Conservation (phyloP, 495 filamentous ascomycete species). For the Penicillium daleae region DNA sequence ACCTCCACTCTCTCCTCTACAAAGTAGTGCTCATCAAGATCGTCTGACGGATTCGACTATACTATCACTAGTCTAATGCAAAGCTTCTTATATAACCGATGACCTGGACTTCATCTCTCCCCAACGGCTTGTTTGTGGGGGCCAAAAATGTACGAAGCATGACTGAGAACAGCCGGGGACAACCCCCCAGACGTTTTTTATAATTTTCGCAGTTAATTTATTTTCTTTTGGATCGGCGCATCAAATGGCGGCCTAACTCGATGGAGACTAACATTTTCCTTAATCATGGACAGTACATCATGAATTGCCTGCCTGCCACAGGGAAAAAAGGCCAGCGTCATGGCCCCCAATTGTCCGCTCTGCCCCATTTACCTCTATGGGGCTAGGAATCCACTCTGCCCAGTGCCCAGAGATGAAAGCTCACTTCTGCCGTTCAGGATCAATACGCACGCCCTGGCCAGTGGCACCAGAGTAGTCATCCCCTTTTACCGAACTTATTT, state of each 20-base stretch:
- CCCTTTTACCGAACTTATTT: constrained; percentile 17
- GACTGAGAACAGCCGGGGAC: constrained; percentile 13
- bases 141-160: constrained; percentile 11
- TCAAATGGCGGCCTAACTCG: constrained; percentile 15
- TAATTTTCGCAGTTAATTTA: constrained; percentile 8
- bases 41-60: neutral
- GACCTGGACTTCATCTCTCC: constrained; percentile 2
- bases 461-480: constrained; percentile 24
- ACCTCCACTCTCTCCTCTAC: neutral
- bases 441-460: constrained; percentile 29
- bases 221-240: constrained; percentile 9
- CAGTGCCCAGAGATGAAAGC: constrained; percentile 10
- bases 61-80: neutral
- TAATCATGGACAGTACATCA: neutral
- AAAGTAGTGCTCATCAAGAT: neutral
- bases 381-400: constrained; percentile 26
- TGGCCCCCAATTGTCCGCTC: constrained; percentile 26
- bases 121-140: constrained; percentile 33
- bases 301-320: constrained; percentile 15
- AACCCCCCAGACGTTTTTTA: constrained; percentile 18
- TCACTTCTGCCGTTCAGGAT: constrained; percentile 26
- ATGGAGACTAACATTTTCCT: constrained; percentile 20
- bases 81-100: constrained; percentile 9
- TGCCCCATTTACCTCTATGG: constrained; percentile 24
- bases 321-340: constrained; percentile 16